phyloP scores from a whole-genome alignment of 177 flowering plant genomes.

The Vitis hybrid region DNA sequence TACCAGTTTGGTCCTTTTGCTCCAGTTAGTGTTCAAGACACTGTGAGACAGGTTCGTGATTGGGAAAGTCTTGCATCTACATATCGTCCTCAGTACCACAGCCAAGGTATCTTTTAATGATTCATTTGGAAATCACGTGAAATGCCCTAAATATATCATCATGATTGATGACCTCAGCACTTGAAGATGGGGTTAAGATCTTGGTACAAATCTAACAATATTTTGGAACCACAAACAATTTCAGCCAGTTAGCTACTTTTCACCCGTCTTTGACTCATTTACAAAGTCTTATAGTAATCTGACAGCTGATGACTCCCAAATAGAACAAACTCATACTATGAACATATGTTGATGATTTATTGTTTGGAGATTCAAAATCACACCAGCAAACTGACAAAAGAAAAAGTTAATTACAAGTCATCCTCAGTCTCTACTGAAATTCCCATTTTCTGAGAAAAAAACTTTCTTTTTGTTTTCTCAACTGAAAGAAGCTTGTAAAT shows the following conservation, averaged over 20 bases:
- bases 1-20: constrained; percentile 89
- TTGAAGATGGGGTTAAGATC: no score
- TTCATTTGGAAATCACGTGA: neutral
- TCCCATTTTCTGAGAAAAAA: neutral
- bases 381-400: neutral
- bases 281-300: neutral
- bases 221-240: no score
- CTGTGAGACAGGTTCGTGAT: constrained; percentile 37
- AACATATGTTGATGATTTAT: neutral
- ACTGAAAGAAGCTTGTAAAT: neutral
- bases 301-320: neutral
- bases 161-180: no score
- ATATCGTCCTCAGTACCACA: constrained; percentile 82
- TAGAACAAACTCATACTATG: neutral
- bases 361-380: neutral
- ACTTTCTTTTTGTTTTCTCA: neutral
- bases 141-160: neutral
- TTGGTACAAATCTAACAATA: no score
- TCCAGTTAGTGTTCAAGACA: constrained; percentile 39
- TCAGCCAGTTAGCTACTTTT: no score
- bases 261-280: no score
- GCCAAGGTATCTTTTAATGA: constrained; percentile 62
- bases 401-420: neutral
- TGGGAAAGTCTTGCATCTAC: constrained; percentile 70
- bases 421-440: neutral